Conservation (phyloP, 352 stramenopile species). For the Blastocystis sp. region DNA sequence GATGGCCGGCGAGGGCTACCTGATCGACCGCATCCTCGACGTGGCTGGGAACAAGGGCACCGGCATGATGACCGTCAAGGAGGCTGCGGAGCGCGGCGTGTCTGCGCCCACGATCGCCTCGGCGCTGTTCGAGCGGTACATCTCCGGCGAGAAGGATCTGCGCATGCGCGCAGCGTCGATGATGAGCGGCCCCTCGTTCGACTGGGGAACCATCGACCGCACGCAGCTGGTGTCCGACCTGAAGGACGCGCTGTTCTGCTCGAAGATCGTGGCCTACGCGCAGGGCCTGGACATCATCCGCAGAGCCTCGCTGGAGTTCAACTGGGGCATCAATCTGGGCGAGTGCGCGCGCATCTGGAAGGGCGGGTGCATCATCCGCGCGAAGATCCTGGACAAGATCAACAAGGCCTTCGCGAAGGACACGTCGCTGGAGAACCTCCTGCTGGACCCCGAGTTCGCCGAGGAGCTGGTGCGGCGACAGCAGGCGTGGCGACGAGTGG, state of each 20-base stretch:
- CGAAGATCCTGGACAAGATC: constrained; percentile 92
- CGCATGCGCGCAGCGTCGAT: constrained; percentile 69
- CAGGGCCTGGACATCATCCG: constrained; percentile 87
- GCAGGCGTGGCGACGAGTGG: constrained; percentile 88
- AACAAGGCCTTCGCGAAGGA: constrained; percentile 85
- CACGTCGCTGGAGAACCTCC: constrained; percentile 83
- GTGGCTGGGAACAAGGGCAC: constrained; percentile 96
- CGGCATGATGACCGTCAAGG: constrained; percentile 68
- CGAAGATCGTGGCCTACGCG: constrained; percentile 97
- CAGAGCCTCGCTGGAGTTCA: constrained; percentile 84
- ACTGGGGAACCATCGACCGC: constrained; percentile 73
- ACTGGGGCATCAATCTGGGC: constrained; percentile 90
- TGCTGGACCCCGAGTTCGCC: constrained; percentile 93
- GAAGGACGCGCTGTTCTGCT: constrained; percentile 87
- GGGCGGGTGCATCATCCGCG: constrained; percentile 98
- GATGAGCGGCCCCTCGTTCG: constrained; percentile 27
- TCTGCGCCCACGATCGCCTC: constrained; percentile 91
- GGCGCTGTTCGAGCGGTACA: constrained; percentile 89
- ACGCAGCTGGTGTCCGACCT: constrained; percentile 91
- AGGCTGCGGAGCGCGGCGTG: constrained; percentile 87
- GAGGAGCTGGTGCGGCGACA: constrained; percentile 86
- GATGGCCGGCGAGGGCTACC: constrained; percentile 73
- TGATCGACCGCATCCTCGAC: constrained; percentile 93
- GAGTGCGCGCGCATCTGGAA: constrained; percentile 97
- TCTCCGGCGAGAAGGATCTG: constrained; percentile 89